phyloP scores from a whole-genome alignment of 2,329 filamentous ascomycete species.

The Trichophyton equinum region DNA sequence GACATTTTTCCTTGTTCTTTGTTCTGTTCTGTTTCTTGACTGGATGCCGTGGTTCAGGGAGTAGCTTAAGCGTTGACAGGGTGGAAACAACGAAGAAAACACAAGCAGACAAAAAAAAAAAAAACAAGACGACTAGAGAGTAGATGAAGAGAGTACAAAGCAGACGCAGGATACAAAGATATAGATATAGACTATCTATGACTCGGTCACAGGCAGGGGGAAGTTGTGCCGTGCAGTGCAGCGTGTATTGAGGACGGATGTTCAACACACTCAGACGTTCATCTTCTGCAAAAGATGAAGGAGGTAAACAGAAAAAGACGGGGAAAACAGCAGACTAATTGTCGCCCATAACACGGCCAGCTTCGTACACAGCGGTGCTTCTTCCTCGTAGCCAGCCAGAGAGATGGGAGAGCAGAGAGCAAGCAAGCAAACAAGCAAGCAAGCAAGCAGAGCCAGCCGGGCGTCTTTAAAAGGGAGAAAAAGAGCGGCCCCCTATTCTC shows the following conservation, averaged over 20 bases:
- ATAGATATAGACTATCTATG: slow-evolving; percentile 5
- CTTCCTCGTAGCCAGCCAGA: background rate
- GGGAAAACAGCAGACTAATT: background rate
- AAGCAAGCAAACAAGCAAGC: no score
- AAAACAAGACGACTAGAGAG: slow-evolving; percentile 3
- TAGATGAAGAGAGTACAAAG: slow-evolving; percentile 1
- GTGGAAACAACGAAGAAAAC: background rate
- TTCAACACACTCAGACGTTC: slow-evolving; percentile 5
- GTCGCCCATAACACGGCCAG: background rate
- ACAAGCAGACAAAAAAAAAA: background rate
- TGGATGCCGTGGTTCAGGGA: background rate
- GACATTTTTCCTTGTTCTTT: slow-evolving; percentile 20
- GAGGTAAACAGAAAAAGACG: background rate
- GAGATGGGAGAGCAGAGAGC: background rate
- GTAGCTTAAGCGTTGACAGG: background rate
- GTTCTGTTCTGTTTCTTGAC: background rate
- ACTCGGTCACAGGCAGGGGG: background rate
- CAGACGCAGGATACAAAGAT: background rate
- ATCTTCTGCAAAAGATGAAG: slow-evolving; percentile 1
- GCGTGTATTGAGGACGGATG: background rate
- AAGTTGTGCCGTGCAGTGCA: background rate
- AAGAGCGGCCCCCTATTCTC: background rate
- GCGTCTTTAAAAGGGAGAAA: background rate
- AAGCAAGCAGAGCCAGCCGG: background rate
- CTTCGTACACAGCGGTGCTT: background rate